These are phyloP conservation scores for Metschnikowia reukaufii DNA, from an alignment of 805 yeast genomes.

Conservation along the genomic window DNA sequence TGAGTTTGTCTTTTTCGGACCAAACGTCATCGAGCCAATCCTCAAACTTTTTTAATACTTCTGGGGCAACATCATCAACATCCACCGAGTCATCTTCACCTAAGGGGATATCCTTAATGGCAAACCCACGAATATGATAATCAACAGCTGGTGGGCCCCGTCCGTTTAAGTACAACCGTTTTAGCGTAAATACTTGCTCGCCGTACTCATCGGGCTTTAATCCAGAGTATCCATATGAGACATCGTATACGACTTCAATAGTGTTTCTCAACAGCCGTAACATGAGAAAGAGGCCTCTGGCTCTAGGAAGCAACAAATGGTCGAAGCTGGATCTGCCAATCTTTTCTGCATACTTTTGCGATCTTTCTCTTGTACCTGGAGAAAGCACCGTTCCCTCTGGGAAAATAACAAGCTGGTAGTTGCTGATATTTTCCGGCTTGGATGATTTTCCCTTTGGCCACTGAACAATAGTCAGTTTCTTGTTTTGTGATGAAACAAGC, in stretches of 20 bases:
- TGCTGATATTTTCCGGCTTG: slow-evolving; percentile 1
- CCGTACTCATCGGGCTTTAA: slow-evolving; percentile 64
- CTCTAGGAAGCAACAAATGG: slow-evolving; percentile 78
- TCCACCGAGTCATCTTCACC: slow-evolving; percentile 38
- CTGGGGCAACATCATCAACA: slow-evolving; percentile 44
- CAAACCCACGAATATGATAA: slow-evolving; percentile 61
- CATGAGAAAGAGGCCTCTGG: slow-evolving; percentile 72
- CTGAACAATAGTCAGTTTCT: slow-evolving; percentile 11
- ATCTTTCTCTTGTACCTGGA: slow-evolving; percentile 56
- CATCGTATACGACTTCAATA: slow-evolving; percentile 67
- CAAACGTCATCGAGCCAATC: slow-evolving; percentile 75
- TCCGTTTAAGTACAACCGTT: slow-evolving; percentile 64
- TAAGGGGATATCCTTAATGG: slow-evolving; percentile 62
- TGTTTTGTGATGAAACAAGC: slow-evolving; percentile 29
- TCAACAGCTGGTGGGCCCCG: slow-evolving; percentile 66
- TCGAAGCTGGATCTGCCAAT: slow-evolving; percentile 48
- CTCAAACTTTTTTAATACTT: slow-evolving; percentile 53
- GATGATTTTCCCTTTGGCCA: slow-evolving; percentile 34
- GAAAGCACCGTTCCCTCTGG: slow-evolving; percentile 96
- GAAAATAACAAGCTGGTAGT: slow-evolving; percentile 68
- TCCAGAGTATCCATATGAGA: slow-evolving; percentile 82
- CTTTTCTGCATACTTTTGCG: slow-evolving; percentile 58
- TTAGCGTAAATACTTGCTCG: slow-evolving; percentile 71
- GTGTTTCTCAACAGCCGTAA: slow-evolving; percentile 55
- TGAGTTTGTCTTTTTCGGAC: slow-evolving; percentile 71